Percentiles rank a stretch among this genome's conserved stretches.
Evolutionary conservation across 495 filamentous ascomycete species (phyloP).

Genomic region (Hypoxylon lienhwacheense): DNA sequence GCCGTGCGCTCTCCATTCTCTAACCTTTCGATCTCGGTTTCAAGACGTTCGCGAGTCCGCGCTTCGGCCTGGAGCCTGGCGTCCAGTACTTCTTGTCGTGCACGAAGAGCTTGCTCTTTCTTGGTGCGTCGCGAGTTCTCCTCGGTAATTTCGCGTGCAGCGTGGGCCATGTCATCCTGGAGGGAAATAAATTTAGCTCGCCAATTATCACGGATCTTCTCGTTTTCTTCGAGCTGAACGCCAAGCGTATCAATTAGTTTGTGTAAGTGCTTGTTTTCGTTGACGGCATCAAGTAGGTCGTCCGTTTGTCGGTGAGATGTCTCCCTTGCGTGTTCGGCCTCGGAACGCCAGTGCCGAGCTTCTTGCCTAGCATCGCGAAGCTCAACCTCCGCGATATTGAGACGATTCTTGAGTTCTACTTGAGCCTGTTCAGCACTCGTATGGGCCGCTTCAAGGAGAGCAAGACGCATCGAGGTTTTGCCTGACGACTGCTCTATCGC

Average conservation of each 20-base stretch:
- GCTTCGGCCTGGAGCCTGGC: constrained; percentile 76
- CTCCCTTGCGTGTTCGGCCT: constrained; percentile 50
- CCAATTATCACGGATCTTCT: constrained; percentile 74
- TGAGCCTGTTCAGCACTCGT: constrained; percentile 66
- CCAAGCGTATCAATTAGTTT: constrained; percentile 68
- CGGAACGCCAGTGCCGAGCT: constrained; percentile 52
- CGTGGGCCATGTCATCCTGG: constrained; percentile 79
- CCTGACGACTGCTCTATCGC: constrained; percentile 48
- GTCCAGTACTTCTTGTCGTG: constrained; percentile 76
- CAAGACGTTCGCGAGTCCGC: constrained; percentile 74
- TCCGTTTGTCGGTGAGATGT: constrained; percentile 45
- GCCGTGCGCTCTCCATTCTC: constrained; percentile 75
- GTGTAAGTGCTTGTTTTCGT: constrained; percentile 57
- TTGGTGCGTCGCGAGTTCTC: constrained; percentile 76
- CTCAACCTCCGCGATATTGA: constrained; percentile 52
- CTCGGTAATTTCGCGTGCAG: constrained; percentile 73
- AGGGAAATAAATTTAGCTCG: constrained; percentile 76
- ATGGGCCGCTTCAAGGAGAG: constrained; percentile 64
- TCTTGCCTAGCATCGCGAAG: constrained; percentile 54
- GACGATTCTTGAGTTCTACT: constrained; percentile 60
- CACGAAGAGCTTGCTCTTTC: constrained; percentile 71
- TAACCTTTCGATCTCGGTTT: constrained; percentile 73
- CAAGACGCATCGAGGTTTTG: constrained; percentile 60
- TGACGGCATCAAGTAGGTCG: constrained; percentile 44
- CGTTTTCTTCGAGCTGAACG: constrained; percentile 80